Evolutionary conservation across 2,329 filamentous ascomycete genomes (phyloP), one percentile per base, ranked within the genome.

Genomic region (Onygena corvina): DNA sequence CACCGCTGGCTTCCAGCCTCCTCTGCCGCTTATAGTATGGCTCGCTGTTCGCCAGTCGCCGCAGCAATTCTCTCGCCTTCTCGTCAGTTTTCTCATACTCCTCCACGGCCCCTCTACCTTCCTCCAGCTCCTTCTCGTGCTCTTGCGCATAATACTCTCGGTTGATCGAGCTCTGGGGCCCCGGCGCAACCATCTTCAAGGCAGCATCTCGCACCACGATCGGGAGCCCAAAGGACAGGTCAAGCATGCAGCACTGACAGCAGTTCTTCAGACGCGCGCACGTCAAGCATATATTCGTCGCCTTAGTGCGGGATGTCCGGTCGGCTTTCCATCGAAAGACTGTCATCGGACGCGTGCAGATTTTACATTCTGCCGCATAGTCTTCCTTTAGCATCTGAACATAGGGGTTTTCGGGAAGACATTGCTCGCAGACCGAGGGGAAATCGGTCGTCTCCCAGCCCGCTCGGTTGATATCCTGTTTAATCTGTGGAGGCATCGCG

Each of bases 371-470:
- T 50, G 84, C 86, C 59, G 88, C 92, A 61, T 93, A 82, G 66
- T 98, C 90, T 64, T 96, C 88, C 69, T 98, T 98, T 53, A 98
- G 76, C 89, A 98, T 96, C 69, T 96, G 92, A 36, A 98, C 92
- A 62, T 94, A 98, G 1, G 90, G 90, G 60, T 96, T 96, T 54
- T 94, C 89, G 12, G 90, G 89, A 1, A 98, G 77, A 65, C 92
- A 98, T 62, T 82, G 88, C 69, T 98, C 92, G 72, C 79, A 73
- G 12, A 71, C 70, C 2, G 71, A 73, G 2, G 71, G 71, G 35
- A 73, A 73, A 54, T 73, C 71, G 16, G 69, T 71, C 3, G 87
- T 84, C 69, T 98, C 92, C 88, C 89, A 95, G 52, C 92, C 92
- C 14, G 88, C 92, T 48, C 92, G 80, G 70, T 96, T 95, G 42